Evolutionary conservation across 2,329 filamentous ascomycete genomes (phyloP), one percentile per base, ranked within the genome.

Genomic region (Fusarium vanettenii): DNA sequence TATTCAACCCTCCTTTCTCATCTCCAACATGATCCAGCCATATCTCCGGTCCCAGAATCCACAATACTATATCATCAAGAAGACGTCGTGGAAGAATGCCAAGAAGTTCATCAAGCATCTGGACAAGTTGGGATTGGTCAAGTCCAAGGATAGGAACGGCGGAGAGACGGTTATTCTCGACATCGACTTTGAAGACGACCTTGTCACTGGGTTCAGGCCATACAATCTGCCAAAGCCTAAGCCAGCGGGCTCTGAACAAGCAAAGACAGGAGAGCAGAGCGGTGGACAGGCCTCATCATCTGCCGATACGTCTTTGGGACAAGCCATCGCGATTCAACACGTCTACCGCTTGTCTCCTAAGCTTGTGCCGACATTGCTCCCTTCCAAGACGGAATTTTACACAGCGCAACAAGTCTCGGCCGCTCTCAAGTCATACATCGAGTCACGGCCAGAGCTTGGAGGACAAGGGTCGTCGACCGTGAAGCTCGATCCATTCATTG

Each of bases 91-190:
- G 75, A 77, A 78, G 27, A 77, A 73, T 6, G 67, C 67, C 6
- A 77, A 77, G 10, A 77, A 76, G 27, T 77, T 77, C 33, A 77
- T 78, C 41, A 77, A 77, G 27, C 67, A 78, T 33, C 31, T 77
- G 3, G 67, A 75, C 13, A 77, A 78, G 60, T 20, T 43, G 0
- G 29, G 48, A 0, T 29, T 77, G 6, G 67, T 73, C 1, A 73
- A 71, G 11, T 70, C 75, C 0, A 77, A 77, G 20, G 75, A 78
- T 10, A 55, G 75, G 3, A 77, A 77, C 2, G 75, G 75, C 3
- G 75, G 75, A 0, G 75, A 77, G 52, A 77, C 75, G 6, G 75
- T 77, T 9, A 77, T 77, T 33, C 67, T 77, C 1, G 69, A 63
- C 5, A 73, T 78, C 8, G 69, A 77, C 66, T 77, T 77, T 62